Conservation (phyloP, 2,329 filamentous ascomycete genomes). For the Alternaria tenuissima region DNA sequence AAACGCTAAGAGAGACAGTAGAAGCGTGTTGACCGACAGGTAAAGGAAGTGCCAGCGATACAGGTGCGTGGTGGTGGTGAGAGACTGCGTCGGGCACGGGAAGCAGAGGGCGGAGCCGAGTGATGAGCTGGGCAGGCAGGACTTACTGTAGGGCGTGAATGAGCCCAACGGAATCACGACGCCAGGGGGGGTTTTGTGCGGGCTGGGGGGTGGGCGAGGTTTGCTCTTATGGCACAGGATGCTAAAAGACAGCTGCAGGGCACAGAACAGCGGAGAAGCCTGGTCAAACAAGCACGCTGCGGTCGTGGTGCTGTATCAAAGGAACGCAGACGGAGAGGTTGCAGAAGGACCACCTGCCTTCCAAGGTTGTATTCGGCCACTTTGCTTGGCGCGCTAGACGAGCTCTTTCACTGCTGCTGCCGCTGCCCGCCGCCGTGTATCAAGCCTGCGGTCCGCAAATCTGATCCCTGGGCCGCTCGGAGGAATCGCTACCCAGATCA, state of each 20-base stretch:
- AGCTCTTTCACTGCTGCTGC: constrained; percentile 21
- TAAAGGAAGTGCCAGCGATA: constrained; percentile 24
- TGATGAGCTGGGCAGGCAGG: constrained; percentile 34
- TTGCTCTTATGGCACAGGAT: constrained; percentile 24
- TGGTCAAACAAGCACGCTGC: constrained; percentile 36
- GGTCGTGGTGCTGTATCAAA: constrained; percentile 28
- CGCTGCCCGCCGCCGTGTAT: constrained; percentile 18
- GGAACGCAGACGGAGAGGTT: constrained; percentile 29
- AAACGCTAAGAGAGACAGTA: constrained; percentile 29
- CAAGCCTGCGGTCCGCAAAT: constrained; percentile 7
- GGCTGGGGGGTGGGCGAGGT: constrained; percentile 21
- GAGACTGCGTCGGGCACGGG: constrained; percentile 25
- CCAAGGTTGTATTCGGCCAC: constrained; percentile 10
- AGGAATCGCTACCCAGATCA: constrained; percentile 18
- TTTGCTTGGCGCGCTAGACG: constrained; percentile 26
- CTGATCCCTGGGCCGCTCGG: constrained; percentile 7
- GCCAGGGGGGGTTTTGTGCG: constrained; percentile 22
- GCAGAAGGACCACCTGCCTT: constrained; percentile 27
- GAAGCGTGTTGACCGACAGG: constrained; percentile 28
- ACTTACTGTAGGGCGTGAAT: constrained; percentile 51
- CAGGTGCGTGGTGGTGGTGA: constrained; percentile 15
- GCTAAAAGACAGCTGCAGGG: constrained; percentile 42
- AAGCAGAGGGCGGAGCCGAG: constrained; percentile 35
- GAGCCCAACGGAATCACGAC: constrained; percentile 48
- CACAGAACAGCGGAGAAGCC: constrained; percentile 37